Conservation (phyloP, 176 grass and related monocot species). For the Raddia guianensis region DNA sequence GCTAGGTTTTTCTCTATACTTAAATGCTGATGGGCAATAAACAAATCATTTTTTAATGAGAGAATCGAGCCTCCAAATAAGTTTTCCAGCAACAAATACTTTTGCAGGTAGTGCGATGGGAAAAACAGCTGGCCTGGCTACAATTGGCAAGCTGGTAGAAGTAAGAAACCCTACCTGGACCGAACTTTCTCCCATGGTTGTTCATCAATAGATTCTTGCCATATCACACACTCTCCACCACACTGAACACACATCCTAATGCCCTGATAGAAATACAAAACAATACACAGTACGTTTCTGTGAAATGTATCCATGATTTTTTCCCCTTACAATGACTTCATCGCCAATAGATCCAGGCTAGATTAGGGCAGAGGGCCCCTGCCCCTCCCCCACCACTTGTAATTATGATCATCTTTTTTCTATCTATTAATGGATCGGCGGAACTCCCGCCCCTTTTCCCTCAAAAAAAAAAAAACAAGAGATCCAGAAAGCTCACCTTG, state of each 20-base stretch:
- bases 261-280: slow-evolving; percentile 60
- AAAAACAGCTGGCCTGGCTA: neutral
- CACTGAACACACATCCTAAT: slow-evolving; percentile 75
- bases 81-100: neutral
- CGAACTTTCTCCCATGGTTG: slow-evolving; percentile 84
- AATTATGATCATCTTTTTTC: too few relatives aligned
- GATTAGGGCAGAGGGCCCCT: too few relatives aligned
- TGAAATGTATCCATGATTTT: slow-evolving; percentile 4
- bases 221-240: slow-evolving; percentile 89
- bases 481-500: slow-evolving; percentile 57
- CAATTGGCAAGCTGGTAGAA: neutral
- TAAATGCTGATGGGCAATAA: neutral
- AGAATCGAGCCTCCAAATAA: slow-evolving; percentile 10
- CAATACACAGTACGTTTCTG: neutral
- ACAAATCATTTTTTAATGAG: neutral
- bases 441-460: too few relatives aligned
- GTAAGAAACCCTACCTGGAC: slow-evolving; percentile 62
- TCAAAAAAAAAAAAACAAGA: too few relatives aligned
- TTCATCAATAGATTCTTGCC: slow-evolving; percentile 96
- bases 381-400: too few relatives aligned
- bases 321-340: neutral
- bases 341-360: too few relatives aligned
- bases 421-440: too few relatives aligned
- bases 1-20: neutral
- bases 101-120: neutral